These are phyloP conservation scores for Fulvia fulva DNA, from an alignment of 2,329 filamentous ascomycete genomes.

Conservation along the genomic window DNA sequence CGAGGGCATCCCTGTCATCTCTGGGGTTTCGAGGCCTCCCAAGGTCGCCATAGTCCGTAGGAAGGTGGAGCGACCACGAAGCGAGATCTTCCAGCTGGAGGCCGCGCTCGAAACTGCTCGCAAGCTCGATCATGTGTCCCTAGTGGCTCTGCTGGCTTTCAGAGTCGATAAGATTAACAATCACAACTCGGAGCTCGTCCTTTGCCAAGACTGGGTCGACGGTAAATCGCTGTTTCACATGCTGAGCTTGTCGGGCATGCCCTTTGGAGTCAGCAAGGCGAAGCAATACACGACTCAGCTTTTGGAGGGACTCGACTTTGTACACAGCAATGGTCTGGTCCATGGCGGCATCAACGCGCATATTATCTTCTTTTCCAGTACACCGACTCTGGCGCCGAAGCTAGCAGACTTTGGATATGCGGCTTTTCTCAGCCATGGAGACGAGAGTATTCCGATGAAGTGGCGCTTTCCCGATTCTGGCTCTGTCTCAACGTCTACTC, in stretches of 20 bases:
- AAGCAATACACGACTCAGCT: conserved; percentile 90
- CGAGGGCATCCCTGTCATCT: conserved; percentile 21
- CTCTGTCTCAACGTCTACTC: conserved; percentile 6
- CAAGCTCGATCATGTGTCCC: conserved; percentile 67
- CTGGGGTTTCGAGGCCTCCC: conserved; percentile 8
- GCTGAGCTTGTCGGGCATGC: not conserved
- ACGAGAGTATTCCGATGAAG: conserved; percentile 13
- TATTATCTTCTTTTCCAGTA: conserved; percentile 23
- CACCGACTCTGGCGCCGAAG: conserved; percentile 49
- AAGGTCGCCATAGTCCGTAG: conserved; percentile 29
- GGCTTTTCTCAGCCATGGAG: conserved; percentile 54
- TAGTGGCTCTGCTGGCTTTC: conserved; percentile 74
- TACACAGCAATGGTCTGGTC: conserved; percentile 78
- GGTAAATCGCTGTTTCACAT: conserved; percentile 4
- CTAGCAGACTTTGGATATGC: conserved; percentile 72
- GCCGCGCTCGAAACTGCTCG: conserved; percentile 65
- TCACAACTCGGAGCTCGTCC: conserved; percentile 19
- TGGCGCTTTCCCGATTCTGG: conserved; percentile 19
- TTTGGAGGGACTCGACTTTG: conserved; percentile 79
- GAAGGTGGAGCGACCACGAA: conserved; percentile 21
- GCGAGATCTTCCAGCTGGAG: conserved; percentile 30
- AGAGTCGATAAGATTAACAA: conserved; percentile 25
- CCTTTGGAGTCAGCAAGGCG: conserved; percentile 51
- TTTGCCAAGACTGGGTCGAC: conserved; percentile 29
- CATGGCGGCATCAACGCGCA: conserved; percentile 47